Evolutionary conservation across 305 asterid genomes (phyloP).

Genomic region (Fraxinus angustifolia): DNA sequence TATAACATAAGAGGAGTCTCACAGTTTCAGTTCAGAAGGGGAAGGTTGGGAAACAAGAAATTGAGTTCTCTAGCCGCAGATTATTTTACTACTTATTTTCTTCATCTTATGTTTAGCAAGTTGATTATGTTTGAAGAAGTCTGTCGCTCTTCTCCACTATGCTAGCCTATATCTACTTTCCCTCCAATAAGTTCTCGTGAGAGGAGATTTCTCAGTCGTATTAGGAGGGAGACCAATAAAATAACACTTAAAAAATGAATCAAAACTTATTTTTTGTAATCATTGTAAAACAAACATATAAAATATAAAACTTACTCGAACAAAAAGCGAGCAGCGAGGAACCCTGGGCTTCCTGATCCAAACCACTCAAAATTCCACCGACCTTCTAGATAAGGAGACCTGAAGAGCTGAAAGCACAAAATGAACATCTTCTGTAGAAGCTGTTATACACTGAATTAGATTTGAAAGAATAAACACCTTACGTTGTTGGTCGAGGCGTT

Average conservation of each 20-base stretch:
- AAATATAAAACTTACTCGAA: conserved; percentile 52
- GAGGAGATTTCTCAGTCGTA: neutral
- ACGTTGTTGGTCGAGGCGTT: conserved; percentile 81
- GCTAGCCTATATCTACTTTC: neutral
- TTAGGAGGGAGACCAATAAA: neutral
- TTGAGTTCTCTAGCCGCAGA: neutral
- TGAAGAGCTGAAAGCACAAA: conserved; percentile 27
- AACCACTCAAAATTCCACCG: conserved; percentile 75
- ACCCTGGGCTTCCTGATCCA: conserved; percentile 75
- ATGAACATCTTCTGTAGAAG: conserved; percentile 16
- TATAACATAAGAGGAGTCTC: neutral
- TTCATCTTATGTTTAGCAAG: neutral
- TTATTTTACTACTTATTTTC: neutral
- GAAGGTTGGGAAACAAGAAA: neutral
- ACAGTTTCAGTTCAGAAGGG: neutral
- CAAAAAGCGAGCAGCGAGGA: conserved; percentile 55
- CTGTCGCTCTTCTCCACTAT: neutral
- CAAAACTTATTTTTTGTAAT: neutral
- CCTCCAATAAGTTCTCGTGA: neutral
- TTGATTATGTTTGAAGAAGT: neutral
- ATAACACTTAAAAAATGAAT: neutral
- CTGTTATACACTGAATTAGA: neutral
- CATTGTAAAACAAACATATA: neutral
- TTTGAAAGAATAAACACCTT: conserved; percentile 35
- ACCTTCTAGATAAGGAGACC: conserved; percentile 47